These are phyloP conservation scores for Russula compacta DNA, from an alignment of 768 basidiomycete genomes.

Conservation along the genomic window DNA sequence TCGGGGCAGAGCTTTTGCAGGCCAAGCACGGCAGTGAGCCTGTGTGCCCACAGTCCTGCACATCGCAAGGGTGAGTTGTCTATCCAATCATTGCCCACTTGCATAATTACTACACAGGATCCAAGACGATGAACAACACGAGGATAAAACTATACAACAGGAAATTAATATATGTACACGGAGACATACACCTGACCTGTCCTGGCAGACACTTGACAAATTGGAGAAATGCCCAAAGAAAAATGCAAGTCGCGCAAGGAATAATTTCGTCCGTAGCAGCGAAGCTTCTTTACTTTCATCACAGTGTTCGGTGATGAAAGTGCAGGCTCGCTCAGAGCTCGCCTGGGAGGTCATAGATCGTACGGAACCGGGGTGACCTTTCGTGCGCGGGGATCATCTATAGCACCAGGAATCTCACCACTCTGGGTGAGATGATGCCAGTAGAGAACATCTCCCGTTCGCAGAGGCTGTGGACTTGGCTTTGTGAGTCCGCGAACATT, in stretches of 20 bases:
- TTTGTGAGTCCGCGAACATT: conserved; percentile 31
- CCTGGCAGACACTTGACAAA: neutral
- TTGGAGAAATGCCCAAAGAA: neutral
- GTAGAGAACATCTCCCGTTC: conserved; percentile 53
- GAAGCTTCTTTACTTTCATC: neutral
- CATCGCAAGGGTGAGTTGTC: neutral
- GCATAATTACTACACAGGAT: neutral
- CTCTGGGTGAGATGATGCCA: conserved; percentile 44
- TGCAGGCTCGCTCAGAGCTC: neutral
- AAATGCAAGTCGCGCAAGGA: neutral
- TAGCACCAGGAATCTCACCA: conserved; percentile 65
- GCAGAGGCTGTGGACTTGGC: conserved; percentile 28
- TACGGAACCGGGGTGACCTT: neutral
- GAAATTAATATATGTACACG: neutral
- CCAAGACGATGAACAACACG: neutral
- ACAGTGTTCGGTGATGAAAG: neutral
- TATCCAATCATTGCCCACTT: neutral
- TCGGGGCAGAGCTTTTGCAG: too few species aligned
- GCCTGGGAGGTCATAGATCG: conserved; percentile 10
- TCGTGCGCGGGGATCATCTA: conserved; percentile 52
- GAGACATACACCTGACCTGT: neutral
- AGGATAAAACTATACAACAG: conserved; percentile 1
- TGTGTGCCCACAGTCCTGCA: neutral
- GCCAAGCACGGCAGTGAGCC: too few species aligned
- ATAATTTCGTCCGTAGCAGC: neutral